Evolutionary conservation across 306 rosid genomes (phyloP).

Genomic region (Crotalaria pallida): DNA sequence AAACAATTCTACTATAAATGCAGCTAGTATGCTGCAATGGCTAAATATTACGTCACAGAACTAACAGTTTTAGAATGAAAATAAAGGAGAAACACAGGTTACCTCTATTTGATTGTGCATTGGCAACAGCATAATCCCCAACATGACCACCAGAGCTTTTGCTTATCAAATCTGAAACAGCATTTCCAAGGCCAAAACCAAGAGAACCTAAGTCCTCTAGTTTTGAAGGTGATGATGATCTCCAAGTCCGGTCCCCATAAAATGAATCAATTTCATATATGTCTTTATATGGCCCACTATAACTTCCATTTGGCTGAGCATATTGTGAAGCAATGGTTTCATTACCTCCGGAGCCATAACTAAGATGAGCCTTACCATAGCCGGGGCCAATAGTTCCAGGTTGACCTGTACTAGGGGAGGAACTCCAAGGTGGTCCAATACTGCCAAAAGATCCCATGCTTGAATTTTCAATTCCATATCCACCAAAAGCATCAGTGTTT

Average conservation of each 20-base stretch:
- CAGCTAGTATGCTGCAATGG: not conserved
- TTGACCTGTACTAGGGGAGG: slow-evolving; percentile 44
- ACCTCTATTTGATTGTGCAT: slow-evolving; percentile 77
- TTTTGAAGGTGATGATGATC: slow-evolving; percentile 44
- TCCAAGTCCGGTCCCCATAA: slow-evolving; percentile 53
- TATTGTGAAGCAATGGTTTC: slow-evolving; percentile 36
- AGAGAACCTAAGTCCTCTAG: slow-evolving; percentile 54
- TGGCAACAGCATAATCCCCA: slow-evolving; percentile 59
- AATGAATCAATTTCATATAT: slow-evolving; percentile 31
- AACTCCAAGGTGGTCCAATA: slow-evolving; percentile 55
- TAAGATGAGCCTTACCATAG: slow-evolving; percentile 36
- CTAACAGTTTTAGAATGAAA: not conserved
- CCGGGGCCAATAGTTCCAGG: slow-evolving; percentile 44
- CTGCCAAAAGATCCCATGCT: slow-evolving; percentile 47
- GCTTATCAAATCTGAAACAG: slow-evolving; percentile 65
- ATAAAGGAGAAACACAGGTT: slow-evolving; percentile 7
- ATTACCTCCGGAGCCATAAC: slow-evolving; percentile 43
- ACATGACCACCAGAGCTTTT: slow-evolving; percentile 59
- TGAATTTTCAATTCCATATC: slow-evolving; percentile 46
- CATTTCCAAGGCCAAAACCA: slow-evolving; percentile 63
- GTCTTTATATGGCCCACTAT: slow-evolving; percentile 28
- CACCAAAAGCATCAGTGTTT: slow-evolving; percentile 26
- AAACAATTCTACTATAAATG: not conserved
- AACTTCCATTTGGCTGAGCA: slow-evolving; percentile 39
- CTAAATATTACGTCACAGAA: slow-evolving; percentile 17